These are phyloP conservation scores for Echinochloa phyllopogon DNA, from an alignment of 176 grass and related monocot species.

Conservation along the genomic window DNA sequence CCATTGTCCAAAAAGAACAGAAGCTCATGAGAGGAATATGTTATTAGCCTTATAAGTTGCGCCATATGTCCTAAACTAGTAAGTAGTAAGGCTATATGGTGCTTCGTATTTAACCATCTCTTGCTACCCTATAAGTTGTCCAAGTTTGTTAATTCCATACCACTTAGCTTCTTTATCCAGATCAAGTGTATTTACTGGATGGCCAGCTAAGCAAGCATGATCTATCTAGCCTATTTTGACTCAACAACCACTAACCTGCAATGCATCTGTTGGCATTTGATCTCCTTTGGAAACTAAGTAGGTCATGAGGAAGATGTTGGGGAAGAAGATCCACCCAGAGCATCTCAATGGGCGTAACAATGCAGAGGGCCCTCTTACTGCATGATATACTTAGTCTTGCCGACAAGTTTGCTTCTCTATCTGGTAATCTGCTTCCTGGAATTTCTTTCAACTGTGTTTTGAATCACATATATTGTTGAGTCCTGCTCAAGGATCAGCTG, in stretches of 20 bases:
- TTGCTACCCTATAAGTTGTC: slow-evolving; percentile 24
- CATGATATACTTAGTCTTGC: slow-evolving; percentile 36
- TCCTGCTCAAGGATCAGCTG: not conserved
- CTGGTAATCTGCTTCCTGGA: slow-evolving; percentile 49
- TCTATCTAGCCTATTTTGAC: slow-evolving; percentile 30
- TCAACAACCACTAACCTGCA: slow-evolving; percentile 27
- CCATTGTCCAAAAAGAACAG: slow-evolving; percentile 15
- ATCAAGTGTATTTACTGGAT: slow-evolving; percentile 9
- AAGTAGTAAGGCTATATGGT: not conserved
- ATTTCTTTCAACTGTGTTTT: slow-evolving; percentile 1
- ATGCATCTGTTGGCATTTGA: slow-evolving; percentile 21
- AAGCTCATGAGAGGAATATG: slow-evolving; percentile 17
- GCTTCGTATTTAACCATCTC: not conserved
- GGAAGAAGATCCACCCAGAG: slow-evolving; percentile 97
- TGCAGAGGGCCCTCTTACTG: slow-evolving; percentile 54
- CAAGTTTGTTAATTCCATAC: slow-evolving; percentile 29
- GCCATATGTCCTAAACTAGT: not conserved
- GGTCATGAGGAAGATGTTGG: slow-evolving; percentile 90
- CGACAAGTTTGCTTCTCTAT: slow-evolving; percentile 42
- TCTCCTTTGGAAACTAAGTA: slow-evolving; percentile 67
- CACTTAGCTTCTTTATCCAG: not conserved
- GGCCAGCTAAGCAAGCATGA: slow-evolving; percentile 7
- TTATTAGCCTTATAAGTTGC: slow-evolving; percentile 20
- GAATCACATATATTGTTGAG: slow-evolving; percentile 16
- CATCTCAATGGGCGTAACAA: slow-evolving; percentile 49